A percentile compares a stretch with the other conserved stretches of the same genome.
phyloP scores from a whole-genome alignment of 768 basidiomycete species.

The Peribolospora kevripleyi region DNA sequence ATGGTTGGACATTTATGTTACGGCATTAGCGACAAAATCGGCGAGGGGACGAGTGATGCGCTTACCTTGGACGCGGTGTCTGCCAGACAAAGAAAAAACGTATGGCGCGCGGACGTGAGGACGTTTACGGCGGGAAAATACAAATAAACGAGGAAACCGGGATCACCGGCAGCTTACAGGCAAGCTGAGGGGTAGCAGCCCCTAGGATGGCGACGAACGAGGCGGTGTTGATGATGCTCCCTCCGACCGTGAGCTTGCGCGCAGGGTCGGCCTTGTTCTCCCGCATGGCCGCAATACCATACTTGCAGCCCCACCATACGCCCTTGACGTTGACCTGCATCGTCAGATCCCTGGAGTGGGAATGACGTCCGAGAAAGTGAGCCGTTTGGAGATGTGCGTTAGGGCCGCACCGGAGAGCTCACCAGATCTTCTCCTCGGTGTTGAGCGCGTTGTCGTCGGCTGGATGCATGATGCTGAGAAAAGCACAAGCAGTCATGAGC shows the following conservation, averaged over 20 bases:
- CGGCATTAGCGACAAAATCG: no score
- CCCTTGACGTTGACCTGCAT: conserved; percentile 93
- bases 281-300: conserved; percentile 91
- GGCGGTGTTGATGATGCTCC: conserved; percentile 89
- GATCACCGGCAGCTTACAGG: conserved; percentile 37
- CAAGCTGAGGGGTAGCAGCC: conserved; percentile 93
- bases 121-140: conserved; percentile 5
- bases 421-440: conserved; percentile 88
- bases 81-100: conserved; percentile 16
- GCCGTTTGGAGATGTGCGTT: not conserved
- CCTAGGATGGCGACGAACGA: conserved; percentile 90
- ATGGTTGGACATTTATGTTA: no score
- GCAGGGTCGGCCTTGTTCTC: conserved; percentile 59
- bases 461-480: conserved; percentile 85
- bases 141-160: not conserved
- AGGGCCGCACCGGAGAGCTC: not conserved
- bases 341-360: conserved; percentile 32
- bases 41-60: not conserved
- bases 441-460: conserved; percentile 82
- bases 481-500: conserved; percentile 2
- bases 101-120: not conserved
- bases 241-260: conserved; percentile 44
- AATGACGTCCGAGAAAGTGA: no score
- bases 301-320: conserved; percentile 98
- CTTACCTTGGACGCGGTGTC: conserved; percentile 80